These are phyloP conservation scores for Physcomitrium patens DNA, from an alignment of 225 moss, liverwort and hornwort genomes.

Conservation along the genomic window DNA sequence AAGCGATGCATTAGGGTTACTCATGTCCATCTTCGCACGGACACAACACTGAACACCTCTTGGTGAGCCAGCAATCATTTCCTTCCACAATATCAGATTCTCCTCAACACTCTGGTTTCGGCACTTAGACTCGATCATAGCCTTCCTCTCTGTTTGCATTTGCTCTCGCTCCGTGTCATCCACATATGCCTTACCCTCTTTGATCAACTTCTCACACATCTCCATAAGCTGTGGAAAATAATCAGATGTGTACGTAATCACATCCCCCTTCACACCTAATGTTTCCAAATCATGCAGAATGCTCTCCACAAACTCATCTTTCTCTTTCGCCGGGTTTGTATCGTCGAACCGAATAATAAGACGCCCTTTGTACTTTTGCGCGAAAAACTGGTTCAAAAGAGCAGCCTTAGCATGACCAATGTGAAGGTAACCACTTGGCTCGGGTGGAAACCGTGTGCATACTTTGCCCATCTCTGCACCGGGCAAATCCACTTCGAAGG, in stretches of 20 bases:
- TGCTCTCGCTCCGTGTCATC: constrained; percentile 72
- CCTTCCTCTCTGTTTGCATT: constrained; percentile 72
- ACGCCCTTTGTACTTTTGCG: constrained; percentile 70
- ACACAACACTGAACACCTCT: constrained; percentile 63
- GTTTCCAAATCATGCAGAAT: constrained; percentile 67
- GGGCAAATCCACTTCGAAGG: constrained; percentile 71
- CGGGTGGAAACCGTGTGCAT: constrained; percentile 75
- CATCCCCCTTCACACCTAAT: constrained; percentile 63
- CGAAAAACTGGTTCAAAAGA: constrained; percentile 70
- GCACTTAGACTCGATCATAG: constrained; percentile 57
- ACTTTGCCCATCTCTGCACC: constrained; percentile 70
- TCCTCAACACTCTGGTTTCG: constrained; percentile 53
- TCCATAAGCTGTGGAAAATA: constrained; percentile 67
- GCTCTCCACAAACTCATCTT: constrained; percentile 72
- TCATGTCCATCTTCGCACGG: constrained; percentile 76
- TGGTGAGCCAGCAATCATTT: constrained; percentile 51
- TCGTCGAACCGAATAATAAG: constrained; percentile 78
- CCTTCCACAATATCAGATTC: constrained; percentile 68
- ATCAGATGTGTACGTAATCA: constrained; percentile 75
- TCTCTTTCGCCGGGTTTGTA: constrained; percentile 76
- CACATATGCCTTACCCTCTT: constrained; percentile 73
- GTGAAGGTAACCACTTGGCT: constrained; percentile 78
- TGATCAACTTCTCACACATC: constrained; percentile 67
- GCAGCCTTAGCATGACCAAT: constrained; percentile 82
- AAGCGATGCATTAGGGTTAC: constrained; percentile 66